Conservation (phyloP, 106 monocot genomes). For the Narthecium ossifragum region DNA sequence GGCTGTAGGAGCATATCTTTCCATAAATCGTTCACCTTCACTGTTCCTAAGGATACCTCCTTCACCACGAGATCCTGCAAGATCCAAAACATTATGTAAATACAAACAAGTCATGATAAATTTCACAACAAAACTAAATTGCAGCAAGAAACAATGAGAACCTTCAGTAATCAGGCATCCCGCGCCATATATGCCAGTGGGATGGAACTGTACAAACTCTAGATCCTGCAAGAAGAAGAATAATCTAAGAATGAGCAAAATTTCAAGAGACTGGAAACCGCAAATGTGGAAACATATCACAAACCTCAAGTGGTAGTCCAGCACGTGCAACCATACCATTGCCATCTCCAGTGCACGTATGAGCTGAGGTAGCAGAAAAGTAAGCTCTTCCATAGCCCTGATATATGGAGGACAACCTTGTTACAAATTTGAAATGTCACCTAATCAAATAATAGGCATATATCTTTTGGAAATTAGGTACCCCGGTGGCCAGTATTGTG, state of each 20-base stretch:
- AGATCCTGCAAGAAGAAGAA: conserved; percentile 60
- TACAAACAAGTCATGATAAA: background rate
- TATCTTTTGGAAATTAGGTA: too few relatives aligned
- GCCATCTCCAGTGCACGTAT: conserved; percentile 99
- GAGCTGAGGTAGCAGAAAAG: conserved; percentile 98
- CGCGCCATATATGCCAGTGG: conserved; percentile 98
- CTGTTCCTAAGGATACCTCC: conserved; percentile 98
- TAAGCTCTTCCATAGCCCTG: conserved; percentile 96
- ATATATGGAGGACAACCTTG: too few relatives aligned
- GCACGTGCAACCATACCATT: conserved; percentile 98
- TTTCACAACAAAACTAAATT: background rate
- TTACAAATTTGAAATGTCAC: too few relatives aligned
- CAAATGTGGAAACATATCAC: conserved; percentile 9
- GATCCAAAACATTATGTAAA: background rate
- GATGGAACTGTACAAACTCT: conserved; percentile 99
- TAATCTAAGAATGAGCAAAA: conserved; percentile 5
- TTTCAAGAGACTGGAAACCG: background rate
- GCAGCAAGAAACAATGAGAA: conserved; percentile 1
- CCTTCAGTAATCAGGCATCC: conserved; percentile 99
- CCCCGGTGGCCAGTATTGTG: conserved; percentile 77
- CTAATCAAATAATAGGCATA: too few relatives aligned
- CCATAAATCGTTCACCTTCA: conserved; percentile 99
- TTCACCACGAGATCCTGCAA: conserved; percentile 89
- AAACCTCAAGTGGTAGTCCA: conserved; percentile 89
- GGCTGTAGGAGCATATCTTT: conserved; percentile 93